phyloP scores from a whole-genome alignment of 1,139 yeast species.

The Pichia sp. region DNA sequence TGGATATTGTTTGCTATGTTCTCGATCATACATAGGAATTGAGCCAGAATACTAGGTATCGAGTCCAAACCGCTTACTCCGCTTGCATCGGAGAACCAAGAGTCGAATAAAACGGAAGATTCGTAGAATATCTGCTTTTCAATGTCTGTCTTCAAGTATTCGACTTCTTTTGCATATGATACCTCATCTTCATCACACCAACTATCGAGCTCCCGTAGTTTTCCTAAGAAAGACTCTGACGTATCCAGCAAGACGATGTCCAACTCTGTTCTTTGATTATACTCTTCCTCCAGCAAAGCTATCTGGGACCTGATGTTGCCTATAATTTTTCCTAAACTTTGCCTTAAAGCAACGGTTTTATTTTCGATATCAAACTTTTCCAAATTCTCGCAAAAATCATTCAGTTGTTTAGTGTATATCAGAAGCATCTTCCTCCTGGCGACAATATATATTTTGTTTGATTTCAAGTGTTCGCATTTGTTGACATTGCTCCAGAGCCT shows the following conservation, averaged over 20 bases:
- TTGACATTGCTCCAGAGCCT: constrained; percentile 12
- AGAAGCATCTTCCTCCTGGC: constrained; percentile 56
- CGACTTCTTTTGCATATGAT: constrained; percentile 40
- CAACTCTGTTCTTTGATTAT: constrained; percentile 45
- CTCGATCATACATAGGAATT: constrained; percentile 10
- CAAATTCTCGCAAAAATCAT: constrained; percentile 29
- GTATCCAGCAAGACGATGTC: constrained; percentile 46
- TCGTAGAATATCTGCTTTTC: constrained; percentile 53
- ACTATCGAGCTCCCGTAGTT: constrained; percentile 47
- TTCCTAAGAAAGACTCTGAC: constrained; percentile 39
- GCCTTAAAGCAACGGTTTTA: constrained; percentile 18
- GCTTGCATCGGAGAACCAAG: constrained; percentile 7
- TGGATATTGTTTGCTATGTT: constrained; percentile 8
- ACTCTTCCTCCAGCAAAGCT: constrained; percentile 46
- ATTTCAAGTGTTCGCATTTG: constrained; percentile 27
- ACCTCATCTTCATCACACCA: constrained; percentile 48
- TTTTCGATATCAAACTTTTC: constrained; percentile 20
- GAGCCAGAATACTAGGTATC: constrained; percentile 13
- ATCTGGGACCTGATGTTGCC: constrained; percentile 40
- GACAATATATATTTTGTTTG: constrained; percentile 46
- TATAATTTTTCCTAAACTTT: constrained; percentile 27
- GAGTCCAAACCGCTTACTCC: constrained; percentile 2
- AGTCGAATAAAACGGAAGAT: constrained; percentile 47
- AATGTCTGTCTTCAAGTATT: constrained; percentile 41
- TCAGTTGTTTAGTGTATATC: constrained; percentile 40